These are phyloP conservation scores for Kickxella alabastrina DNA, from an alignment of 192 early-diverging fungal genomes.

Conservation along the genomic window DNA sequence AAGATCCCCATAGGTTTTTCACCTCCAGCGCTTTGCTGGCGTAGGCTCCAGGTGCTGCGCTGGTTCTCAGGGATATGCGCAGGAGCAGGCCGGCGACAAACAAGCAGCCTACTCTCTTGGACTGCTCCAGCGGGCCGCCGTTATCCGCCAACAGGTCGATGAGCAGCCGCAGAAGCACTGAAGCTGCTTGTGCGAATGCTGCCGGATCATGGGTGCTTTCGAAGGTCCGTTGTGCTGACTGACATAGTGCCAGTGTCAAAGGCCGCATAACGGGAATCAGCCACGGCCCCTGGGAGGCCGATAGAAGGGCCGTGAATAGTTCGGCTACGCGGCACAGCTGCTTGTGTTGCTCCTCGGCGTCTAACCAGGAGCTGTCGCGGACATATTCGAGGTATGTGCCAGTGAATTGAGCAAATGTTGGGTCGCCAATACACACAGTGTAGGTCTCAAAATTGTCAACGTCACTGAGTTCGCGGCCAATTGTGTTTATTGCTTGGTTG, in stretches of 20 bases:
- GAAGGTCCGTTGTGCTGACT: slow-evolving; percentile 16
- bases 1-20: slow-evolving; percentile 4
- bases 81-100: slow-evolving; percentile 35
- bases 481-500: slow-evolving; percentile 8
- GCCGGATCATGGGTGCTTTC: slow-evolving; percentile 10
- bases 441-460: slow-evolving; percentile 36
- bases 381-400: slow-evolving; percentile 34
- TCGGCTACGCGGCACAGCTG: slow-evolving; percentile 23
- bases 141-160: slow-evolving; percentile 32
- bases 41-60: slow-evolving; percentile 36
- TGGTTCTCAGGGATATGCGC: slow-evolving; percentile 39
- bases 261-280: slow-evolving; percentile 29
- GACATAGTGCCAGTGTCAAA: slow-evolving; percentile 25
- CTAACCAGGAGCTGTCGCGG: slow-evolving; percentile 14
- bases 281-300: slow-evolving; percentile 21
- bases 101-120: slow-evolving; percentile 25
- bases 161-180: slow-evolving; percentile 28
- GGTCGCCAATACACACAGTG: slow-evolving; percentile 15
- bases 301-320: slow-evolving; percentile 19
- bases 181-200: slow-evolving; percentile 35
- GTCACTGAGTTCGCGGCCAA: slow-evolving; percentile 14
- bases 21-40: slow-evolving; percentile 45
- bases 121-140: slow-evolving; percentile 15
- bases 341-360: slow-evolving; percentile 9
- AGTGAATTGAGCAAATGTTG: slow-evolving; percentile 25